Conservation (phyloP, 1,284 basidiomycete genomes). For the Ganoderma lingzhi region DNA sequence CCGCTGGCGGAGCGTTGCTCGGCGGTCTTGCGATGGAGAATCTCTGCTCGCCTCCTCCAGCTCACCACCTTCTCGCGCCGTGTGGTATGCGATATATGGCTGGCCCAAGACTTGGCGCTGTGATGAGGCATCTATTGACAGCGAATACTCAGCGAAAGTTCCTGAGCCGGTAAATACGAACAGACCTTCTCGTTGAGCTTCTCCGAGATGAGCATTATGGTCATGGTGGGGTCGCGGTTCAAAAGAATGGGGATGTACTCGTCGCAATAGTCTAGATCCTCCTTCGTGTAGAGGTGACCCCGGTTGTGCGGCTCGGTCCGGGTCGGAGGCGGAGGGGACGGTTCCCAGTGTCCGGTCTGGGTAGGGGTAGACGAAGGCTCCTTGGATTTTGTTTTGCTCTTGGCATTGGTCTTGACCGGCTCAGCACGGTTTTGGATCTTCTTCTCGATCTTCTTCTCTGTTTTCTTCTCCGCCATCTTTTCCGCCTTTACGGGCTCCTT, state of each 20-base stretch:
- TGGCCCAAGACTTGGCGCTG: slow-evolving; percentile 47
- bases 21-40: slow-evolving; percentile 45
- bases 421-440: background rate
- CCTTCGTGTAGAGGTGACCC: slow-evolving; percentile 53
- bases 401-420: background rate
- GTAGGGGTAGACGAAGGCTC: background rate
- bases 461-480: slow-evolving; percentile 9
- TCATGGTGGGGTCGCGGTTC: slow-evolving; percentile 47
- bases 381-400: slow-evolving; percentile 6
- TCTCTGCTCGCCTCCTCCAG: slow-evolving; percentile 44
- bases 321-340: slow-evolving; percentile 53
- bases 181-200: slow-evolving; percentile 52
- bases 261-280: slow-evolving; percentile 53
- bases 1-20: background rate
- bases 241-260: slow-evolving; percentile 46
- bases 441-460: slow-evolving; percentile 14
- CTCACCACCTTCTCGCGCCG: slow-evolving; percentile 18
- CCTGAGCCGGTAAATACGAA: slow-evolving; percentile 5
- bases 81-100: slow-evolving; percentile 3
- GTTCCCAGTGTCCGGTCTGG: slow-evolving; percentile 39
- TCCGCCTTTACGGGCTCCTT: slow-evolving; percentile 16
- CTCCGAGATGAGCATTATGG: slow-evolving; percentile 40
- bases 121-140: slow-evolving; percentile 57
- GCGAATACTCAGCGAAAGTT: background rate
- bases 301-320: slow-evolving; percentile 36